These are phyloP conservation scores for Penicillium arizonense DNA, from an alignment of 495 filamentous ascomycete genomes.

Conservation along the genomic window DNA sequence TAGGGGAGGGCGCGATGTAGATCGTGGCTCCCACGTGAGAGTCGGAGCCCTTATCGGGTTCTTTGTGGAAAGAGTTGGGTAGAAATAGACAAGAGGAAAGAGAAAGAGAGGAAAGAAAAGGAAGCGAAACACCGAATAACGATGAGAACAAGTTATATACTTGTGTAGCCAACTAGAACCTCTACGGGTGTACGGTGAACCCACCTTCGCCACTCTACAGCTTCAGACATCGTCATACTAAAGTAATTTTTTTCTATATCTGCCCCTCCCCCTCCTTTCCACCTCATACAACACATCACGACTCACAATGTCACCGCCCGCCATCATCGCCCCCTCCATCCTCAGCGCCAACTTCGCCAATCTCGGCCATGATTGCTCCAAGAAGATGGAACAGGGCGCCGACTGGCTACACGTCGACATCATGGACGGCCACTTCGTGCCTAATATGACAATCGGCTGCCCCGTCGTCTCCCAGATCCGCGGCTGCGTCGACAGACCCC, in stretches of 20 bases:
- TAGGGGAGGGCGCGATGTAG: neutral
- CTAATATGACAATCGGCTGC: conserved; percentile 94
- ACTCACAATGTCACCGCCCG: conserved; percentile 71
- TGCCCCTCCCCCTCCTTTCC: conserved; percentile 2
- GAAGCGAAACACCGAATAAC: neutral
- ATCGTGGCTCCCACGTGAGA: conserved; percentile 21
- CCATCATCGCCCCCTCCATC: conserved; percentile 96
- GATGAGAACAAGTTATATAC: neutral
- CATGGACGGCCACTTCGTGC: conserved; percentile 97
- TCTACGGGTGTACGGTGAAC: conserved; percentile 11
- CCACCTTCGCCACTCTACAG: conserved; percentile 27
- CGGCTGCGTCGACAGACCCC: conserved; percentile 68
- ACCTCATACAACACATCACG: neutral
- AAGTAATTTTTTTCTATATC: conserved; percentile 1
- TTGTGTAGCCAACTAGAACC: neutral
- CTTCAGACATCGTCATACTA: conserved; percentile 1
- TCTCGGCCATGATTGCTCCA: conserved; percentile 78
- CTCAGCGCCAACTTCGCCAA: conserved; percentile 92
- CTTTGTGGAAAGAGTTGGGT: too few relatives aligned
- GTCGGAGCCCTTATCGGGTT: conserved; percentile 22
- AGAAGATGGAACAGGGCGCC: conserved; percentile 77
- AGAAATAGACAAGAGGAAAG: too few relatives aligned
- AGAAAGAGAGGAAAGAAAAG: too few relatives aligned
- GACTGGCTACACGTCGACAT: conserved; percentile 82
- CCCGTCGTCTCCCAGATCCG: conserved; percentile 94